Percentiles rank a stretch among this genome's conserved stretches.
These are phyloP conservation scores for Acanthamoeba castellanii DNA, from an alignment of 208 protist species.

Conservation along the genomic window DNA sequence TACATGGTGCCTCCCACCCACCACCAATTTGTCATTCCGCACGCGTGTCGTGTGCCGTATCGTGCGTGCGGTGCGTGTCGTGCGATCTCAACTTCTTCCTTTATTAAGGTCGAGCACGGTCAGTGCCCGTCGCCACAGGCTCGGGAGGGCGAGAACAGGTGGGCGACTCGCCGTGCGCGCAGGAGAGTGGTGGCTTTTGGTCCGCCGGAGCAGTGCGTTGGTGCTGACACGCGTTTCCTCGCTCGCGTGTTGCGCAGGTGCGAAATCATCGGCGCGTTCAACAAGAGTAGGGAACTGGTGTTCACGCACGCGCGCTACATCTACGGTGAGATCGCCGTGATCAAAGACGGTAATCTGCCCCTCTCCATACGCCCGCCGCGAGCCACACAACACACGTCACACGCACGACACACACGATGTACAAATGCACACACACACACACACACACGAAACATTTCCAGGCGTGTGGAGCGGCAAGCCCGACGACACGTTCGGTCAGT, in stretches of 20 bases:
- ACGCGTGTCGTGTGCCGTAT: neutral
- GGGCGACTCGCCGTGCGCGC: too few species aligned
- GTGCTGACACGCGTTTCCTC: neutral
- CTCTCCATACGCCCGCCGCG: neutral
- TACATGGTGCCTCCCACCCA: neutral
- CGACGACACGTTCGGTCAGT: neutral
- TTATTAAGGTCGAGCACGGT: neutral
- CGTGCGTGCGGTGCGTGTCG: neutral
- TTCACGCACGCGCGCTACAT: constrained; percentile 24
- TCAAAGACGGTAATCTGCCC: neutral
- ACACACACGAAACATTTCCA: too few species aligned
- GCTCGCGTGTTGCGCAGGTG: neutral
- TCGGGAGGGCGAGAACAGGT: neutral
- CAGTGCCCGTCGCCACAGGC: constrained; percentile 1
- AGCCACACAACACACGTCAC: neutral
- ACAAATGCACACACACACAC: too few species aligned
- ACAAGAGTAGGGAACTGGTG: constrained; percentile 30
- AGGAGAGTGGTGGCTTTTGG: neutral
- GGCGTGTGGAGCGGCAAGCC: constrained; percentile 17
- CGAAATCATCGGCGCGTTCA: constrained; percentile 8
- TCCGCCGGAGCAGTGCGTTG: neutral
- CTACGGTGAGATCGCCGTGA: constrained; percentile 25
- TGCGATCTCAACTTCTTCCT: neutral
- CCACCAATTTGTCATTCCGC: neutral
- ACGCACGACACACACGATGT: too few species aligned